Evolutionary conservation across 306 rosid species (phyloP).

Genomic region (Prinsepia uniflora): DNA sequence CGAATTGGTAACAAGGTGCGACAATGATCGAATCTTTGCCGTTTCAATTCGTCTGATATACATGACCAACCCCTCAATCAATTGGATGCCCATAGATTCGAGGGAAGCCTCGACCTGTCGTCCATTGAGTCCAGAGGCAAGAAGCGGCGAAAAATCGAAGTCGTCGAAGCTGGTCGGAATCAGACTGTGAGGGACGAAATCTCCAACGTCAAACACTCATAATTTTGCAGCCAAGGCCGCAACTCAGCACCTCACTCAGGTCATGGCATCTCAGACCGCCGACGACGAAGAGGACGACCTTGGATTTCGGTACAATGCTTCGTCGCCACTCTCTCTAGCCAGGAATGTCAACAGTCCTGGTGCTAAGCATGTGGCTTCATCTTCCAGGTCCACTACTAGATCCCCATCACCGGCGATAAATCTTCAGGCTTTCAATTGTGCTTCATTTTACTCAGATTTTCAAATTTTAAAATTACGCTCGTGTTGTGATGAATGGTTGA

Average conservation of each 20-base stretch:
- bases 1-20: no score
- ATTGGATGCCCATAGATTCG: no score
- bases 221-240: slow-evolving; percentile 97
- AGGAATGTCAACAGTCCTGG: slow-evolving; percentile 36
- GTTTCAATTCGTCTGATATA: no score
- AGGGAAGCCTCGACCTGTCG: no score
- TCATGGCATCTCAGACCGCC: slow-evolving; percentile 91
- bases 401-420: slow-evolving; percentile 71
- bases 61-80: no score
- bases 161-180: no score
- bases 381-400: slow-evolving; percentile 39
- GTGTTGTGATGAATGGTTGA: not conserved
- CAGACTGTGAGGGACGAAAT: slow-evolving; percentile 7
- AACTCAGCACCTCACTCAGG: slow-evolving; percentile 97
- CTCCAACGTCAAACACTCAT: slow-evolving; percentile 80
- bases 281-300: slow-evolving; percentile 72
- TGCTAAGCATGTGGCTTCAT: slow-evolving; percentile 30
- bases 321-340: slow-evolving; percentile 70
- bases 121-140: no score
- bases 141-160: no score
- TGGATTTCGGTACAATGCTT: slow-evolving; percentile 89
- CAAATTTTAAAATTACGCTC: not conserved
- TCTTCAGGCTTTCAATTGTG: not conserved
- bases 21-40: no score
- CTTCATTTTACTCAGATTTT: not conserved